A percentile compares a stretch with the other conserved stretches of the same genome.
phyloP scores from a whole-genome alignment of 1,284 basidiomycete genomes.

The Moesziomyces sp. region DNA sequence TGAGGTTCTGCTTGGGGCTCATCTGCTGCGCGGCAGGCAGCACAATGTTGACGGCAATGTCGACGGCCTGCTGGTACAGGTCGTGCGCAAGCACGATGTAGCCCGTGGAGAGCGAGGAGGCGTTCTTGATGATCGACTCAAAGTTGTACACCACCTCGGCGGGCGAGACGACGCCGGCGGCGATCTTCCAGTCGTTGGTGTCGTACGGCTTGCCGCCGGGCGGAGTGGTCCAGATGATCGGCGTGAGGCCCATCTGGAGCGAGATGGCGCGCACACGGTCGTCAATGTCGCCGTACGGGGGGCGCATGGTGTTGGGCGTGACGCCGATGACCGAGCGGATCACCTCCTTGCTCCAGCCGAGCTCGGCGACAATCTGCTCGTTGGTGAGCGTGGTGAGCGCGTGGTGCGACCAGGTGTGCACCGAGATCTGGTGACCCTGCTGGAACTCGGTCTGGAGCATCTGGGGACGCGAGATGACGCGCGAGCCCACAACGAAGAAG shows the following conservation, averaged over 20 bases:
- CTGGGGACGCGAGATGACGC: slow-evolving; percentile 81
- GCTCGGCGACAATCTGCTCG: slow-evolving; percentile 88
- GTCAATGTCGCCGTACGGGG: slow-evolving; percentile 67
- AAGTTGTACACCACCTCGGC: slow-evolving; percentile 53
- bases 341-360: slow-evolving; percentile 87
- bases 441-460: slow-evolving; percentile 86
- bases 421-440: slow-evolving; percentile 71
- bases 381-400: slow-evolving; percentile 83
- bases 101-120: slow-evolving; percentile 75
- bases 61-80: slow-evolving; percentile 65
- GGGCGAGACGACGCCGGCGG: slow-evolving; percentile 56
- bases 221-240: slow-evolving; percentile 66
- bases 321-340: slow-evolving; percentile 73
- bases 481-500: slow-evolving; percentile 92
- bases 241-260: slow-evolving; percentile 61
- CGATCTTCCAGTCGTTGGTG: slow-evolving; percentile 64
- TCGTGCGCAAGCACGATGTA: slow-evolving; percentile 80
- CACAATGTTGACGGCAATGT: slow-evolving; percentile 60
- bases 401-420: slow-evolving; percentile 72
- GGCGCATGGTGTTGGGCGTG: slow-evolving; percentile 69
- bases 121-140: slow-evolving; percentile 55
- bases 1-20: slow-evolving; percentile 73
- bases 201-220: slow-evolving; percentile 52
- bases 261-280: slow-evolving; percentile 66
- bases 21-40: slow-evolving; percentile 57